Percentiles rank a stretch among this genome's conserved stretches.
These are phyloP conservation scores for Rehmannia glutinosa DNA, from an alignment of 257 asterid species.

Conservation along the genomic window DNA sequence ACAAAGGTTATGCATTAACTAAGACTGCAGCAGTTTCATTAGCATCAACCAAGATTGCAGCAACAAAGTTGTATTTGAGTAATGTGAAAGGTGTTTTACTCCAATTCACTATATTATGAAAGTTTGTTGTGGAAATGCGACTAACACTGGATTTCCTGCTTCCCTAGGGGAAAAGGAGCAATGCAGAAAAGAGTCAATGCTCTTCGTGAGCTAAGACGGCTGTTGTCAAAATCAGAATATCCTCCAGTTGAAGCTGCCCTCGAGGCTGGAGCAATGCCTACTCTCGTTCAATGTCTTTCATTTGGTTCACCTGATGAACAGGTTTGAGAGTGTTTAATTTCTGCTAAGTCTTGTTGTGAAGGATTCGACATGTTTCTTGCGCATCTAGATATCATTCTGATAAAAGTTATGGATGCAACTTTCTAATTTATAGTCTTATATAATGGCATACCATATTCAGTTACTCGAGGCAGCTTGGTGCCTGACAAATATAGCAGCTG, in stretches of 20 bases:
- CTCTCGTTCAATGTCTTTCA: slow-evolving; percentile 76
- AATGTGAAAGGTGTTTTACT: background rate
- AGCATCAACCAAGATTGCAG: too few relatives aligned
- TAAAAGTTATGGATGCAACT: background rate
- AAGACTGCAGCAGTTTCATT: background rate
- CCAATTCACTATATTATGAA: background rate
- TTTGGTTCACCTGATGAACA: slow-evolving; percentile 96
- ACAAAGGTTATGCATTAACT: background rate
- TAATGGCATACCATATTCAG: slow-evolving; percentile 29
- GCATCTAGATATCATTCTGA: background rate
- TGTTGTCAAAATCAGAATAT: slow-evolving; percentile 79
- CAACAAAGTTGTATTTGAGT: background rate
- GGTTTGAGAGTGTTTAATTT: slow-evolving; percentile 38
- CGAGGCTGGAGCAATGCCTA: slow-evolving; percentile 71
- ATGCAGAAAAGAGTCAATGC: slow-evolving; percentile 71
- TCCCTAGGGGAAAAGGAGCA: slow-evolving; percentile 81
- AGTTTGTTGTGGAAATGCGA: background rate
- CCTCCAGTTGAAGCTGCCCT: slow-evolving; percentile 94
- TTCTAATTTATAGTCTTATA: background rate
- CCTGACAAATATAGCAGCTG: slow-evolving; percentile 94
- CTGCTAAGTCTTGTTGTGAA: too few relatives aligned
- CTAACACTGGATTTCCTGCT: slow-evolving; percentile 8
- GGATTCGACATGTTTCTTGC: too few relatives aligned
- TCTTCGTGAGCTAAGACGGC: slow-evolving; percentile 84
- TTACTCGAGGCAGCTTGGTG: slow-evolving; percentile 99